Conservation (phyloP, 148 eudicot species). For the Rhododendron williamsianum region DNA sequence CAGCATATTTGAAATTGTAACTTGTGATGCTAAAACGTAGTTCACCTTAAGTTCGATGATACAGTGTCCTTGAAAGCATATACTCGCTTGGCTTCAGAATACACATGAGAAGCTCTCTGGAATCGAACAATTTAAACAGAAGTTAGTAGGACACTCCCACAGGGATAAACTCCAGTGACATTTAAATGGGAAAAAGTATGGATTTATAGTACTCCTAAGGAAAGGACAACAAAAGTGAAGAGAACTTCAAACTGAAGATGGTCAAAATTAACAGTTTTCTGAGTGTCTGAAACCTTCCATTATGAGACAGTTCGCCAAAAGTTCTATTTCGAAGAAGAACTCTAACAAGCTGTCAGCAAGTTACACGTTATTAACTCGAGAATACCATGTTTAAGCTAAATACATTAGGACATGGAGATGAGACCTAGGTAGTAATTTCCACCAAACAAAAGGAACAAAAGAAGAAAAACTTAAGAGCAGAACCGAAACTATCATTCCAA, state of each 20-base stretch:
- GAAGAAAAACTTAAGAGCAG: neutral
- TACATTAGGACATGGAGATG: neutral
- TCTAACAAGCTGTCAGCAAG: neutral
- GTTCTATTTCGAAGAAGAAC: neutral
- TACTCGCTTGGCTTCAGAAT: conserved; percentile 93
- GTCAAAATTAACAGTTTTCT: neutral
- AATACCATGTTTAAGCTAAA: neutral
- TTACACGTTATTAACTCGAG: neutral
- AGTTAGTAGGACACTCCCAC: neutral
- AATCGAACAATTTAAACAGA: conserved; percentile 13
- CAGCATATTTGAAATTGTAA: neutral
- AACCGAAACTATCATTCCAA: neutral
- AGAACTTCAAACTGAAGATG: neutral
- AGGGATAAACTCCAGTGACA: neutral
- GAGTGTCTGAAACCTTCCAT: neutral
- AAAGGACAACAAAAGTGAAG: neutral
- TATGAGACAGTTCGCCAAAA: neutral
- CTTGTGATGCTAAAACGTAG: neutral
- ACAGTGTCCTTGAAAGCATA: conserved; percentile 90
- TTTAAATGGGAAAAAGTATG: neutral
- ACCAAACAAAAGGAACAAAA: neutral
- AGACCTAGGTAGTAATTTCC: neutral
- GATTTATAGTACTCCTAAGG: neutral
- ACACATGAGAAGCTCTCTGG: conserved; percentile 94
- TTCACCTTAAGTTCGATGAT: conserved; percentile 57